Percentiles rank a stretch among this genome's conserved stretches.
Evolutionary conservation across 139 green algal genomes (phyloP).

Genomic region (Haematococcus lacustris): DNA sequence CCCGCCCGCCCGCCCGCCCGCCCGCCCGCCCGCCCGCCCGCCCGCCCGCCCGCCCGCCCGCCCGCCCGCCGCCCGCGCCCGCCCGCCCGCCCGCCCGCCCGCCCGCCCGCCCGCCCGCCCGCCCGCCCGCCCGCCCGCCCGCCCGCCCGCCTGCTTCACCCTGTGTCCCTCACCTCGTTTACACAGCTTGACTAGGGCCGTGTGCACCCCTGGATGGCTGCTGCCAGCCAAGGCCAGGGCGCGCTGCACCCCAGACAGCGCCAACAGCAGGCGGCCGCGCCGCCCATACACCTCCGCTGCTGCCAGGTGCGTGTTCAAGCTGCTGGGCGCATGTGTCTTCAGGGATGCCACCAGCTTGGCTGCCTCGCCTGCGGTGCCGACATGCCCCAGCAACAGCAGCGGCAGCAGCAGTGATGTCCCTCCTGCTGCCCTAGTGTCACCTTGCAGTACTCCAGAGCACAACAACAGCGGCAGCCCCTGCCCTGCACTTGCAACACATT

Average conservation of each 20-base stretch:
- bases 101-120: too few species aligned
- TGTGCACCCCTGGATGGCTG: constrained; percentile 55
- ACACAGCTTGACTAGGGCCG: constrained; percentile 46
- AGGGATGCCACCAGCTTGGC: constrained; percentile 75
- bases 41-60: background rate
- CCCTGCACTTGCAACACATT: too few species aligned
- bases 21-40: background rate
- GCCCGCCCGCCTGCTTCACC: too few species aligned
- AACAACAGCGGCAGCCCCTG: too few species aligned
- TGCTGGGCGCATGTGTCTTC: constrained; percentile 31
- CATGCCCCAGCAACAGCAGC: too few species aligned
- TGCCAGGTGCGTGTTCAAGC: constrained; percentile 42
- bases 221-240: constrained; percentile 43
- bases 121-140: too few species aligned
- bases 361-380: too few species aligned
- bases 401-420: too few species aligned
- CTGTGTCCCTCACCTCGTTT: constrained; percentile 17
- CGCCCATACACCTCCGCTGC: constrained; percentile 60
- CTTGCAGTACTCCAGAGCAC: too few species aligned
- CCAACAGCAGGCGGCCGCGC: constrained; percentile 65
- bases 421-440: too few species aligned
- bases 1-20: background rate
- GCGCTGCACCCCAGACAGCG: constrained; percentile 61
- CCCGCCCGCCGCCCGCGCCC: too few species aligned
- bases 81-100: background rate